Evolutionary conservation across 177 flowering plant genomes (phyloP).

Genomic region (Telopea speciosissima): DNA sequence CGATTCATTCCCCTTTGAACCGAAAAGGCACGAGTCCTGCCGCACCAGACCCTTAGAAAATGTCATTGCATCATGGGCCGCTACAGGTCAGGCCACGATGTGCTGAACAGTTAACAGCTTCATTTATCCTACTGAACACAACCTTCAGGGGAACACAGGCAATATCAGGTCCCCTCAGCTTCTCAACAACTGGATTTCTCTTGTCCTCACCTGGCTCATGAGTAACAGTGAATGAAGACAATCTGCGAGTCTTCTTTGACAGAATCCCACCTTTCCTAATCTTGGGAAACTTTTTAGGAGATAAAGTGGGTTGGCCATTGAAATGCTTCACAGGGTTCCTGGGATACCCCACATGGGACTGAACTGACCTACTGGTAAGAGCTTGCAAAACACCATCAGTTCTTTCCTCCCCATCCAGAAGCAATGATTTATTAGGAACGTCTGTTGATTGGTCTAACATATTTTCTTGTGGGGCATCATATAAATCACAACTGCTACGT

Average conservation of each 20-base stretch:
- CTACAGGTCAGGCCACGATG: slow-evolving; percentile 13
- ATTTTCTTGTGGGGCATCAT: slow-evolving; percentile 11
- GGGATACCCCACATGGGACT: slow-evolving; percentile 11
- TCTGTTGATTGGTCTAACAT: neutral
- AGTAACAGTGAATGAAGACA: slow-evolving; percentile 50
- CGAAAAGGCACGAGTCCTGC: neutral
- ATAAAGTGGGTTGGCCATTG: slow-evolving; percentile 10
- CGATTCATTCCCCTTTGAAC: neutral
- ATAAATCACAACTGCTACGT: slow-evolving; percentile 17
- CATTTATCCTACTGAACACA: slow-evolving; percentile 77
- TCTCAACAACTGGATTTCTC: slow-evolving; percentile 34
- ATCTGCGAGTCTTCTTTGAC: slow-evolving; percentile 54
- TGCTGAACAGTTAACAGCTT: slow-evolving; percentile 41
- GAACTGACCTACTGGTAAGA: slow-evolving; percentile 5
- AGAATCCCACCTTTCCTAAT: slow-evolving; percentile 27
- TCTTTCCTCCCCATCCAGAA: neutral
- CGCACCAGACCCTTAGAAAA: neutral
- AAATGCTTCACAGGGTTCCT: slow-evolving; percentile 19
- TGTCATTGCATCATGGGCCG: slow-evolving; percentile 3
- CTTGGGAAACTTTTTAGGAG: slow-evolving; percentile 29
- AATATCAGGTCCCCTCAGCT: slow-evolving; percentile 38
- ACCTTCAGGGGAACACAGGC: slow-evolving; percentile 69
- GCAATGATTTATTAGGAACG: slow-evolving; percentile 1
- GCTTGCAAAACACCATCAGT: neutral
- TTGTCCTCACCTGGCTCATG: slow-evolving; percentile 23